These are phyloP conservation scores for Pseudomassariella vexata DNA, from an alignment of 2,329 filamentous ascomycete species.

Conservation along the genomic window DNA sequence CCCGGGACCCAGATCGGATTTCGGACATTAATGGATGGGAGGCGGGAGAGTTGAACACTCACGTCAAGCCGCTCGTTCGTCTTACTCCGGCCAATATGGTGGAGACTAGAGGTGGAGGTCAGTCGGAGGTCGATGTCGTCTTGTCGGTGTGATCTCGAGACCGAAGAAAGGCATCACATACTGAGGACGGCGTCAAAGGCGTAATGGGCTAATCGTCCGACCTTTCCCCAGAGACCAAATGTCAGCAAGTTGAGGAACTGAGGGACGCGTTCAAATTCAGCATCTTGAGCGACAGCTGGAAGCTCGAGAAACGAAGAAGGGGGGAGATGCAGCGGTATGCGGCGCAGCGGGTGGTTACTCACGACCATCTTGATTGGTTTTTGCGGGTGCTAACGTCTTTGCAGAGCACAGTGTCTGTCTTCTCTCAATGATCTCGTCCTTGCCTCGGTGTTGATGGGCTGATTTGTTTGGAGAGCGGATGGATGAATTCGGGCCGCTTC, in stretches of 20 bases:
- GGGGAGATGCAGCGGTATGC: no score
- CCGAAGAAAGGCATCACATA: conserved; percentile 39
- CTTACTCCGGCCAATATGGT: conserved; percentile 96
- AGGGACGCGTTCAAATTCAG: conserved; percentile 33
- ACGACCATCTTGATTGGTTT: conserved; percentile 7
- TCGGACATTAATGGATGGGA: conserved; percentile 7
- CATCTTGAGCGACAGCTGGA: conserved; percentile 4
- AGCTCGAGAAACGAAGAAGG: not conserved
- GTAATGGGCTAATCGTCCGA: conserved; percentile 90
- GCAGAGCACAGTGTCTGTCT: no score
- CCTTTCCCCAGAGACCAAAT: conserved; percentile 67
- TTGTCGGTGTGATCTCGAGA: not conserved
- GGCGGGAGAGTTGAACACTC: conserved; percentile 41
- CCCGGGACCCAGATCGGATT: not conserved
- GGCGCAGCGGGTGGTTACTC: conserved; percentile 2
- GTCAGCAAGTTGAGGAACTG: conserved; percentile 63
- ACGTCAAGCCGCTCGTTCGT: conserved; percentile 96
- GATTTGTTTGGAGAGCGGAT: no score
- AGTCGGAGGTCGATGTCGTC: conserved; percentile 11
- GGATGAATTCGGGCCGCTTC: no score
- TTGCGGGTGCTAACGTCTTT: not conserved
- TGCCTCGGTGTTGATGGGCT: no score
- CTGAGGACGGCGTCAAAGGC: conserved; percentile 91
- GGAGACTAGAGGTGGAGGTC: conserved; percentile 58
- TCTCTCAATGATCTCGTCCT: not conserved